phyloP scores from a whole-genome alignment of 2,329 filamentous ascomycete species.

The Zasmidium citrigriseum region DNA sequence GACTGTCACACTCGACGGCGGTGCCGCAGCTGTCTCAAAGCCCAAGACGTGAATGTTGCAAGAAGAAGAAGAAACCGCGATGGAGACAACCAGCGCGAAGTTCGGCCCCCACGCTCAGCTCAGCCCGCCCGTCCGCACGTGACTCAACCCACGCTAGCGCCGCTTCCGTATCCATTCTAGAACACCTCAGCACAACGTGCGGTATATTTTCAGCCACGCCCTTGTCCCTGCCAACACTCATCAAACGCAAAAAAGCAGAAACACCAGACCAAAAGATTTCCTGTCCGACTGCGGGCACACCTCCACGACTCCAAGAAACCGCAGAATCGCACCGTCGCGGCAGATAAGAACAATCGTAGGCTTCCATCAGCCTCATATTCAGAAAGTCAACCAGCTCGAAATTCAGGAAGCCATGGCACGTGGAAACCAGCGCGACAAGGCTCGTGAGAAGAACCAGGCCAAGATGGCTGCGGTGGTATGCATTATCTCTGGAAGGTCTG shows the following conservation, averaged over 20 bases:
- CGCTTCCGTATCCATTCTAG: not conserved
- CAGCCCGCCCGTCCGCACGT: too few relatives aligned
- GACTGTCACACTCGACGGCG: too few relatives aligned
- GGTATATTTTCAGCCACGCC: not conserved
- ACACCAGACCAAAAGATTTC: not conserved
- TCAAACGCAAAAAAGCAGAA: not conserved
- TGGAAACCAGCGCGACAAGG: slow-evolving; percentile 94
- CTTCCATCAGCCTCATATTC: too few relatives aligned
- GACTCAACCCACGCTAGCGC: too few relatives aligned
- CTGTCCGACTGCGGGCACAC: not conserved
- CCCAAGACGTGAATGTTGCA: too few relatives aligned
- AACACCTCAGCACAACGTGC: not conserved
- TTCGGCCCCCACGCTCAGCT: too few relatives aligned
- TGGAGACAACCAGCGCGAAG: too few relatives aligned
- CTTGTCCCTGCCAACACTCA: not conserved
- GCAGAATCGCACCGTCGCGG: slow-evolving; percentile 6
- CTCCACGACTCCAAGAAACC: not conserved
- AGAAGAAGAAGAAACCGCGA: too few relatives aligned
- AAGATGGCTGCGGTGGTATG: slow-evolving; percentile 17
- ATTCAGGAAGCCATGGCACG: slow-evolving; percentile 68
- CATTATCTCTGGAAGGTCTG: not conserved
- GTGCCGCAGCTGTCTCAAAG: too few relatives aligned
- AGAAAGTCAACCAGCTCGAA: not conserved
- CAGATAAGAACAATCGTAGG: not conserved
- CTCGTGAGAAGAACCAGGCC: slow-evolving; percentile 73